Evolutionary conservation across 1,284 basidiomycete genomes (phyloP), one percentile per base, ranked within the genome.

Genomic region (Puccinia polysora): DNA sequence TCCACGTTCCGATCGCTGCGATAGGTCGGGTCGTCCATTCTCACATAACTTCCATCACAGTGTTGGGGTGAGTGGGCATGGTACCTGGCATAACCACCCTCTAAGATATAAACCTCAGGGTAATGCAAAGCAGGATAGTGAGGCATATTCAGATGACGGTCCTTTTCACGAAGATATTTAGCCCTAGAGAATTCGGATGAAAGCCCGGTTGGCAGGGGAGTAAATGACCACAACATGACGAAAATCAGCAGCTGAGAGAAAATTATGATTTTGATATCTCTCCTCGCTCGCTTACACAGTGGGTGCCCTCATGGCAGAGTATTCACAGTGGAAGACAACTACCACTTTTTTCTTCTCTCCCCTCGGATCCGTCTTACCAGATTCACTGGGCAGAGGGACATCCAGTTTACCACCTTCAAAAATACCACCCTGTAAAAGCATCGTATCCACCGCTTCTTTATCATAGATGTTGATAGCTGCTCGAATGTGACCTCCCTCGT

Each of bases 301-400:
- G 1, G 95, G 95, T 1, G 93, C 96, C 62, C 95, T 86, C 81
- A 96, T 96, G 47, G 86, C 88, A 78, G 90, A 94, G 79, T 97
- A 97, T 82, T 99, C 95, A 84, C 95, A 98, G 80, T 99, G 95
- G 83, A 99, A 97, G 73, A 99, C 85, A 59, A 98, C 82, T 20
- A 98, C 83, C 3, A 85, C 91, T 84, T 90, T 96, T 80, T 75
- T 76, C 18, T 65, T 74, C 82, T 87, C 69, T 81, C 81, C 79
- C 1, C 81, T 76, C 18, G 78, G 78, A 23, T 79, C 79, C 0
- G 79, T 73, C 75, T 91, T 88, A 25, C 91, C 90, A 79, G 91
- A 95, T 72, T 88, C 85, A 69, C 89, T 90, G 1, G 91, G 88
- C 62, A 78, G 81, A 3, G 93, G 92, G 77, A 87, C 86, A 67